Evolutionary conservation across 2,329 filamentous ascomycete species (phyloP), one percentile per base, ranked within the genome.

Genomic region (Blumeria hordei): DNA sequence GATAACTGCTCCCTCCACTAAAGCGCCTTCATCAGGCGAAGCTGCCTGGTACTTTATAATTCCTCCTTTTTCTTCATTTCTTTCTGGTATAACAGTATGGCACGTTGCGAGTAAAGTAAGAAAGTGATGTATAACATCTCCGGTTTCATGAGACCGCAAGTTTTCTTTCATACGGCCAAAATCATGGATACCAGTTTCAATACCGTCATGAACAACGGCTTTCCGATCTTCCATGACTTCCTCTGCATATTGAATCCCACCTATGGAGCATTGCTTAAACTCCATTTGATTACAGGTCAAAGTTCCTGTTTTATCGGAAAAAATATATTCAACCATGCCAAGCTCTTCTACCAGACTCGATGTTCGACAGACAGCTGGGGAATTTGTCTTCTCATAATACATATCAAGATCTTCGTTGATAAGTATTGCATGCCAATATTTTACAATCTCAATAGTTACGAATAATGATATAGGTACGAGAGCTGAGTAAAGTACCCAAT

Each of bases 281-380:
- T 96, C 90, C 92, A 98, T 96, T 75, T 87, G 81, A 65, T 96
- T 96, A 70, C 88, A 94, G n/a, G 90, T 96, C 63, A 96, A 72
- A 3, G 90, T 96, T 45, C 90, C 90, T 1, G 90, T 96, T 72
- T 96, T 96, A 72, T 96, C 90, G 0, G 88, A 95, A 67, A 98
- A 98, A 59, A 98, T 92, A 64, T 93, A 98, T 65, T 96, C 92
- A 47, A 98, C 93, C 76, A 96, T 94, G 55, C 92, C 92, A 47
- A 98, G 71, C 65, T 98, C 93, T 69, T 98, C 92, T 10, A 98
- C 92, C 65, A 98, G 72, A 60, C 88, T 95, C 1, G 90, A 96
- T 0, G 92, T 98, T 62, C 92, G 80, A 69, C 92, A 98, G 60
- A 92, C 94, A 5, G 92, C 88, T 11, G 92, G 88, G 0, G 90